These are phyloP conservation scores for Dioscorea zingiberensis DNA, from an alignment of 106 monocot species.

Conservation along the genomic window DNA sequence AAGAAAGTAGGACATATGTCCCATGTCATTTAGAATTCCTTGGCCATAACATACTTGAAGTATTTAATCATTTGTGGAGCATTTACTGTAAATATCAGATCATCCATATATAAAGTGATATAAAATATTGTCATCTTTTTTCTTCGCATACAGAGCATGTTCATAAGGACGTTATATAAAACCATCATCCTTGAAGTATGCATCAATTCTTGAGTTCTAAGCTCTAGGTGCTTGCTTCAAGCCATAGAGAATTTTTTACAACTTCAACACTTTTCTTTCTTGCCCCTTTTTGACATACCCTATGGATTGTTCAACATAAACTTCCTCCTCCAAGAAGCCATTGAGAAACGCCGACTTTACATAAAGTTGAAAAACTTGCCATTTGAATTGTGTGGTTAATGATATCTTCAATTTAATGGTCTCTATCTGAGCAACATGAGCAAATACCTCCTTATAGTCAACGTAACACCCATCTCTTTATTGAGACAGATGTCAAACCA, in stretches of 20 bases:
- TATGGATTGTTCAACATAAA: background rate
- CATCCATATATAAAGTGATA: constrained; percentile 3
- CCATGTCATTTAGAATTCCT: background rate
- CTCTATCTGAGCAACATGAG: background rate
- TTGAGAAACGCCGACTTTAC: background rate
- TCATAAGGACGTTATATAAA: constrained; percentile 12
- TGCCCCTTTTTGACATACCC: background rate
- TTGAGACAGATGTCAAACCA: no score
- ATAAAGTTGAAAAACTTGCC: background rate
- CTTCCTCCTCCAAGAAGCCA: background rate
- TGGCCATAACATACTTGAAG: no score
- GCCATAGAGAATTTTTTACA: background rate
- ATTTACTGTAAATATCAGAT: constrained; percentile 8
- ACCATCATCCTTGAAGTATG: background rate
- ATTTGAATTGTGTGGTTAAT: background rate
- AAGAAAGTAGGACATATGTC: constrained; percentile 3
- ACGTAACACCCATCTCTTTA: no score
- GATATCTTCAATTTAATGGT: background rate
- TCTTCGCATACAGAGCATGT: background rate
- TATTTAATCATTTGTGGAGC: no score
- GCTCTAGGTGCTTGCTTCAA: background rate
- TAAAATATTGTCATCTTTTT: no score
- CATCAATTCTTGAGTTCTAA: background rate
- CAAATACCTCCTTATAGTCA: background rate
- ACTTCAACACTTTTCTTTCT: background rate